These are phyloP conservation scores for Pyrenula massariospora DNA, from an alignment of 495 filamentous ascomycete genomes.

Conservation along the genomic window DNA sequence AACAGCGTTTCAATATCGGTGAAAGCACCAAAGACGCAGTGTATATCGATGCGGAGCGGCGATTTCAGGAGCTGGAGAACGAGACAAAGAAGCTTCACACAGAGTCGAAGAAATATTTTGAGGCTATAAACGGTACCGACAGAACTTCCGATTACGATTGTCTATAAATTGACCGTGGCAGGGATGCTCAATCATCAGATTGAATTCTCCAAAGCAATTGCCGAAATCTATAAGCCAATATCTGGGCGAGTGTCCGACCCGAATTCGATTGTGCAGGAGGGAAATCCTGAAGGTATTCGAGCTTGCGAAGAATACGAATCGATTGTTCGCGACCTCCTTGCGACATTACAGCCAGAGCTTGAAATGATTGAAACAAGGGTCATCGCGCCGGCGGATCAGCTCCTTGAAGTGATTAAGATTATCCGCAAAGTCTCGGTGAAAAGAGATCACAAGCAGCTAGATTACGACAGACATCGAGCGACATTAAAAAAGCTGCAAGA, in stretches of 20 bases:
- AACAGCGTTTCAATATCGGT: conserved; percentile 81
- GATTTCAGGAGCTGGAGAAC: conserved; percentile 86
- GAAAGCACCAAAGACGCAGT: conserved; percentile 90
- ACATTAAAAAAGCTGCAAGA: conserved; percentile 89
- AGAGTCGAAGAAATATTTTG: conserved; percentile 88
- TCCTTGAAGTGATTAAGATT: conserved; percentile 88
- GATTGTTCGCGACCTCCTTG: conserved; percentile 83
- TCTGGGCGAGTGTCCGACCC: conserved; percentile 93
- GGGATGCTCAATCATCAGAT: conserved; percentile 97
- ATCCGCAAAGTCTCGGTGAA: conserved; percentile 83
- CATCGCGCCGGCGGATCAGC: conserved; percentile 86
- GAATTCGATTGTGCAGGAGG: conserved; percentile 64
- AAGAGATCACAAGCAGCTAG: conserved; percentile 93
- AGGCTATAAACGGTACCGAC: conserved; percentile 74
- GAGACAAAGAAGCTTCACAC: conserved; percentile 96
- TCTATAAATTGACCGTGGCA: conserved; percentile 10
- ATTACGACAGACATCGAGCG: conserved; percentile 79
- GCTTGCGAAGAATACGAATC: conserved; percentile 95
- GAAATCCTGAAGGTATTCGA: conserved; percentile 86
- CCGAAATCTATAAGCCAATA: conserved; percentile 96
- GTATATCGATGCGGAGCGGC: conserved; percentile 86
- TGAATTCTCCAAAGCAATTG: conserved; percentile 91
- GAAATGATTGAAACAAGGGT: conserved; percentile 95
- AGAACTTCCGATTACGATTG: background rate
- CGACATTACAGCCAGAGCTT: conserved; percentile 77